Conservation (phyloP, 768 basidiomycete species). For the Tephrocybe rancida region DNA sequence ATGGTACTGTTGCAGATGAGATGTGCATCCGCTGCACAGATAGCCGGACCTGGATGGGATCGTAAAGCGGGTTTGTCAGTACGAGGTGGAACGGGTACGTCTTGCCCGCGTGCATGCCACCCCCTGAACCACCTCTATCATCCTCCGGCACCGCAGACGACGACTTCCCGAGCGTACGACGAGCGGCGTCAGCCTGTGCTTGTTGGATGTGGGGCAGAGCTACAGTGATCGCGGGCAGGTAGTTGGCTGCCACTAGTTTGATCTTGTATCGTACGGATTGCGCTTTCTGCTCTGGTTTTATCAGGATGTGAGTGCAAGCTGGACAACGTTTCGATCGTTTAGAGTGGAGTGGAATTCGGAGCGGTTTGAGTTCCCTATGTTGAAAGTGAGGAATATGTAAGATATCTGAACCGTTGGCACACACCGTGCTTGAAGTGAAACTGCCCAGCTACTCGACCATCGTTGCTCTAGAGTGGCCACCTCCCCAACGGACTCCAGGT, state of each 20-base stretch:
- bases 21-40: constrained; percentile 72
- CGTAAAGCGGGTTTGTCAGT: constrained; percentile 93
- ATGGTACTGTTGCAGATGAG: constrained; percentile 36
- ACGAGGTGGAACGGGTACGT: constrained; percentile 90
- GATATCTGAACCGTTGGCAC: constrained; percentile 20
- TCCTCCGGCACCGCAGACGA: constrained; percentile 42
- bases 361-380: constrained; percentile 77
- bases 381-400: not conserved
- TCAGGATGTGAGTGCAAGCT: constrained; percentile 91
- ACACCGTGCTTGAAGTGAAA: constrained; percentile 65
- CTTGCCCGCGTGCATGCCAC: constrained; percentile 68
- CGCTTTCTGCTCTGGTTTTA: constrained; percentile 97
- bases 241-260: constrained; percentile 94
- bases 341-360: constrained; percentile 89
- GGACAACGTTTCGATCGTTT: constrained; percentile 97
- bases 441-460: constrained; percentile 81
- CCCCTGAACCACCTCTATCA: constrained; percentile 30
- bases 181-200: constrained; percentile 41
- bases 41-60: constrained; percentile 91
- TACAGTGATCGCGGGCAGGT: constrained; percentile 85
- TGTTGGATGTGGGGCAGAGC: constrained; percentile 61
- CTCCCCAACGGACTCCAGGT: constrained; percentile 60
- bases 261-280: constrained; percentile 96
- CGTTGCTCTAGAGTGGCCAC: constrained; percentile 77
- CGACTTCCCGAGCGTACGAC: constrained; percentile 43